Conservation (phyloP, 2,329 filamentous ascomycete species). For the Phyllosticta citrichinensis region DNA sequence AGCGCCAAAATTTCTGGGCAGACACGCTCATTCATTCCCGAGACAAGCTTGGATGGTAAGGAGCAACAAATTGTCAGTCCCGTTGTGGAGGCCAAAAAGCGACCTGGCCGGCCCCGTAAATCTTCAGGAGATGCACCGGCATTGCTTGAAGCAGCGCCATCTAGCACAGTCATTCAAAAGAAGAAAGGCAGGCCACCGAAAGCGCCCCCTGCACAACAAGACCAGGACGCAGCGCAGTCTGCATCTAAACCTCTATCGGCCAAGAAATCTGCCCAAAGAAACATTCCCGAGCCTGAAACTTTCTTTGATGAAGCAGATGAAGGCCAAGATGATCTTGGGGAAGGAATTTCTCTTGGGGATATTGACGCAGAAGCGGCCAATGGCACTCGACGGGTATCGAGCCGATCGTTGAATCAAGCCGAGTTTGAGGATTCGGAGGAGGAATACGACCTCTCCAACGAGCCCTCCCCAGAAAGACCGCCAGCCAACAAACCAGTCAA, state of each 20-base stretch:
- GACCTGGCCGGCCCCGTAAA: slow-evolving; percentile 1
- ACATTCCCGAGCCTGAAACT: background rate
- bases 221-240: background rate
- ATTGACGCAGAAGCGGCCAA: background rate
- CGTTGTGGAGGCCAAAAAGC: background rate
- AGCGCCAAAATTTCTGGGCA: background rate
- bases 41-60: background rate
- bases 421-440: background rate
- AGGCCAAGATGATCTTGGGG: background rate
- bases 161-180: background rate
- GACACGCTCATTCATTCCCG: background rate
- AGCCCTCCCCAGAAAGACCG: background rate
- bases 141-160: background rate
- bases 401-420: background rate
- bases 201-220: background rate
- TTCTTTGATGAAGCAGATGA: background rate
- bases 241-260: background rate
- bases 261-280: background rate
- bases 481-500: slow-evolving; percentile 3
- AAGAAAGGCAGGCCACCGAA: background rate
- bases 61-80: background rate
- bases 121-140: background rate
- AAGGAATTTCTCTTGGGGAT: background rate
- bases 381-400: background rate
- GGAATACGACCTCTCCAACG: background rate